Base-by-base conservation (phyloP, 495 filamentous ascomycete genomes). In the Talaromyces stipitatus region DNA sequence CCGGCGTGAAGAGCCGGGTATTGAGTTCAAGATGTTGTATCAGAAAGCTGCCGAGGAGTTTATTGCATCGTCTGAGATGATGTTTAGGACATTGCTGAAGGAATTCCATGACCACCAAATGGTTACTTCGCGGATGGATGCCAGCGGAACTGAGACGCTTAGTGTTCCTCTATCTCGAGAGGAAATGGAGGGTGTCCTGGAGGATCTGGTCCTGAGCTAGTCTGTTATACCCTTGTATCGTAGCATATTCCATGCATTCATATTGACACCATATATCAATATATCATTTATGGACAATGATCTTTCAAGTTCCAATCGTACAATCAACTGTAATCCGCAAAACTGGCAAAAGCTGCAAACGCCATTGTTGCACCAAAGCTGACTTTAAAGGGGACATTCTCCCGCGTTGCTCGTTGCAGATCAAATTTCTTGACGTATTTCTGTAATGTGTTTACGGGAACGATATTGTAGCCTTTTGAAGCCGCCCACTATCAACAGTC, bases 41-140 rank as follows among this genome's bases (percentile, higher is more conserved):
- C 91, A 94, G 65, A 96, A 95, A 69, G 92, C 92, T 16, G 86
- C 91, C 22, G 92, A 96, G 71, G 91, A 97, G 66, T 96, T 98
- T 69, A 91, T 97, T 38, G 96, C 92, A 61, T 92, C 89, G 62
- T 95, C 86, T 58, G 94, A 98, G 78, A 91, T 96, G 83, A 90
- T 86, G 63, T 98, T 97, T 71, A 79, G 94, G 60, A 92, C 90
- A 27, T 60, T 98, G 69, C 68, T 98, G 64, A 97, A 97, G 73
- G 94, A 98, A 81, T 95, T 98, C 69, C 89, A 95, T 66, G 94
- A 98, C 62, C 94, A 98, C 72, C 90, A 96, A 63, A 97, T 97
- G 86, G 84, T 98, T 58, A 87, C 87, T 20, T 90, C 85, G 54
- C 82, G 86, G 58, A 92, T 91, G 72, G 92, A 97, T 74, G 80